Percentiles rank a stretch among this genome's conserved stretches.
Evolutionary conservation across 306 rosid genomes (phyloP).

Genomic region (Benincasa hispida): DNA sequence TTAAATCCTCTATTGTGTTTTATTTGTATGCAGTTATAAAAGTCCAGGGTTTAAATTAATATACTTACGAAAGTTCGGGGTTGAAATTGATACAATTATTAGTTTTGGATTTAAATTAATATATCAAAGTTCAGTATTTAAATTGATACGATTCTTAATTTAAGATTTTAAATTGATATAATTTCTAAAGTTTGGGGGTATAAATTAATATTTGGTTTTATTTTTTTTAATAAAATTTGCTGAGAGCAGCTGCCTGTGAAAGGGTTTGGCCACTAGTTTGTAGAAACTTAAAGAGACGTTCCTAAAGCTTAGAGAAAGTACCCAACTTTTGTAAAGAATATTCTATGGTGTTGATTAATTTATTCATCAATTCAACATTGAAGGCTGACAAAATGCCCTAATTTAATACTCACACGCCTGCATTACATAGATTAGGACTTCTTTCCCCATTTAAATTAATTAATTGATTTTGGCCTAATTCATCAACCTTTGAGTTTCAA

Average conservation of each 20-base stretch:
- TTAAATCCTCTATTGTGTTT: too few species aligned
- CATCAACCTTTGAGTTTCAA: neutral
- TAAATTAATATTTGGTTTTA: too few species aligned
- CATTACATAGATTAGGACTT: neutral
- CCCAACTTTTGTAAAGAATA: neutral
- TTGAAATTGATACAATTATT: too few species aligned
- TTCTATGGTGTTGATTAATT: neutral
- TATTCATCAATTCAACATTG: neutral
- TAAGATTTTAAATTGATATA: too few species aligned
- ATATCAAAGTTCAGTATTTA: too few species aligned
- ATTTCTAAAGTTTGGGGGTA: too few species aligned
- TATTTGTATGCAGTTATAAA: too few species aligned
- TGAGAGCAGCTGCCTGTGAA: neutral
- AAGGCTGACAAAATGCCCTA: neutral
- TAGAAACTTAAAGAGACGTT: neutral
- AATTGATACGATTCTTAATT: too few species aligned
- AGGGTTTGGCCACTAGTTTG: neutral
- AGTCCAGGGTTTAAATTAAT: too few species aligned
- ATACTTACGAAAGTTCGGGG: too few species aligned
- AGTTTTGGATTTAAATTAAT: too few species aligned
- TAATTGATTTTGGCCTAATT: neutral
- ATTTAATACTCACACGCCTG: neutral
- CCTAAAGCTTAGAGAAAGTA: neutral
- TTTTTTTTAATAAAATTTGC: neutral
- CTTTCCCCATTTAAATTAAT: neutral